Conservation (phyloP, 805 yeast species). For the Vanderwaltozyma verrucispora region DNA sequence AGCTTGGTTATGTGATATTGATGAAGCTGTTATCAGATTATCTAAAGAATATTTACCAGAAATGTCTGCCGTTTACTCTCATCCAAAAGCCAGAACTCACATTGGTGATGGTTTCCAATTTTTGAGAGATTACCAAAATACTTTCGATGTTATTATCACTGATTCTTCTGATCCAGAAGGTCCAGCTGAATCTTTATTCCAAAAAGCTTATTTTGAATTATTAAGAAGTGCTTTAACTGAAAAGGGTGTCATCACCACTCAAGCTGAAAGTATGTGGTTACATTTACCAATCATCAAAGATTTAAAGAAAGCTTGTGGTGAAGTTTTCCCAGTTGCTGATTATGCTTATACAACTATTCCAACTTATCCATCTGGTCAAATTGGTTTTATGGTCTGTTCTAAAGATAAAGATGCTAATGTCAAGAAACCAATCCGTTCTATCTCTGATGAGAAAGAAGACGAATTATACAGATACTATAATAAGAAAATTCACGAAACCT, state of each 20-base stretch:
- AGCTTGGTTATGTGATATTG: slow-evolving; percentile 90
- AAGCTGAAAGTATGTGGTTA: slow-evolving; percentile 92
- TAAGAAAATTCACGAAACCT: slow-evolving; percentile 72
- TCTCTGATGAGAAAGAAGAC: slow-evolving; percentile 51
- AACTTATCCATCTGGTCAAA: slow-evolving; percentile 94
- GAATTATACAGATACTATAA: slow-evolving; percentile 74
- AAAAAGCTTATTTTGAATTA: slow-evolving; percentile 81
- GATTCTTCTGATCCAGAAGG: slow-evolving; percentile 99
- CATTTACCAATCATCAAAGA: slow-evolving; percentile 77
- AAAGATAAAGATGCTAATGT: slow-evolving; percentile 62
- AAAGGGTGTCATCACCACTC: slow-evolving; percentile 85
- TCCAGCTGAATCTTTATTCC: slow-evolving; percentile 91
- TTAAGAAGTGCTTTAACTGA: slow-evolving; percentile 81
- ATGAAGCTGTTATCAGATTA: slow-evolving; percentile 81
- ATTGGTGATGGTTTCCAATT: slow-evolving; percentile 98
- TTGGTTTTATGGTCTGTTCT: slow-evolving; percentile 95
- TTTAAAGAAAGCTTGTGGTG: slow-evolving; percentile 69
- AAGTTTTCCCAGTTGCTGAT: slow-evolving; percentile 84
- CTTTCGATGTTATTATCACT: slow-evolving; percentile 90
- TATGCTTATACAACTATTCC: slow-evolving; percentile 91
- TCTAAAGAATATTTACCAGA: slow-evolving; percentile 82
- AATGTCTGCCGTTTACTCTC: slow-evolving; percentile 72
- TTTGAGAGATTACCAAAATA: slow-evolving; percentile 70
- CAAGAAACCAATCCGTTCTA: slow-evolving; percentile 54
- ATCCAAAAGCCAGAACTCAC: slow-evolving; percentile 84